A percentile compares a stretch with the other conserved stretches of the same genome.
These are phyloP conservation scores for Tetrahymena borealis DNA, from an alignment of 73 alveolate species.

Conservation along the genomic window DNA sequence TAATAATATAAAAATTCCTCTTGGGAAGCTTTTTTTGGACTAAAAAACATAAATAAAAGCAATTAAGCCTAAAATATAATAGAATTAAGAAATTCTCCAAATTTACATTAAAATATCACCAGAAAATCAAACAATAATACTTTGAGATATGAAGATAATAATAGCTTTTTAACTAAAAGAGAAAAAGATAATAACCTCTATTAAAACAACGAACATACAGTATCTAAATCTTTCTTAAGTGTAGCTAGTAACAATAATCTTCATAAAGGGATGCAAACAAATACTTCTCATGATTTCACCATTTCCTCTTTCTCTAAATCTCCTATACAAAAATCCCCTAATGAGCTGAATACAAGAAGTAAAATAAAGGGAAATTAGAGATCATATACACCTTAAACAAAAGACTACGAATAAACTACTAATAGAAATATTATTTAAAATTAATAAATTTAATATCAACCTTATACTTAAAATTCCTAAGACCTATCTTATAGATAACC, in stretches of 20 bases:
- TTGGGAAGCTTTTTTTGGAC: not conserved
- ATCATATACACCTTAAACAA: not conserved
- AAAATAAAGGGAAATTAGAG: not conserved
- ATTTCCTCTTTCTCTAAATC: not conserved
- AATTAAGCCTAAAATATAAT: not conserved
- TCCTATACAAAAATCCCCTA: not conserved
- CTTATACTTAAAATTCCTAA: not conserved
- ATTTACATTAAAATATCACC: too few species aligned
- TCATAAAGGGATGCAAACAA: too few species aligned
- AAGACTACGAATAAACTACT: not conserved
- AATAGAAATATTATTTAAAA: not conserved
- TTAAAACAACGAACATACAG: too few species aligned
- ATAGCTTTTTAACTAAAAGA: too few species aligned
- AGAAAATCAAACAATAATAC: too few species aligned
- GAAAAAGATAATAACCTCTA: too few species aligned
- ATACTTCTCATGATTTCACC: not conserved
- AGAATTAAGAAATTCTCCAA: too few species aligned
- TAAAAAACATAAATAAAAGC: not conserved
- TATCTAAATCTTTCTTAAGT: too few species aligned
- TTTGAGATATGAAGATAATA: too few species aligned
- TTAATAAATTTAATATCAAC: not conserved
- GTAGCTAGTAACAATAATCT: too few species aligned
- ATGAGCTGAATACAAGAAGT: not conserved
- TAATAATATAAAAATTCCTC: not conserved
- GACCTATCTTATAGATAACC: not conserved